Evolutionary conservation across 352 stramenopile species (phyloP).

Genomic region (Phytophthora idaei): DNA sequence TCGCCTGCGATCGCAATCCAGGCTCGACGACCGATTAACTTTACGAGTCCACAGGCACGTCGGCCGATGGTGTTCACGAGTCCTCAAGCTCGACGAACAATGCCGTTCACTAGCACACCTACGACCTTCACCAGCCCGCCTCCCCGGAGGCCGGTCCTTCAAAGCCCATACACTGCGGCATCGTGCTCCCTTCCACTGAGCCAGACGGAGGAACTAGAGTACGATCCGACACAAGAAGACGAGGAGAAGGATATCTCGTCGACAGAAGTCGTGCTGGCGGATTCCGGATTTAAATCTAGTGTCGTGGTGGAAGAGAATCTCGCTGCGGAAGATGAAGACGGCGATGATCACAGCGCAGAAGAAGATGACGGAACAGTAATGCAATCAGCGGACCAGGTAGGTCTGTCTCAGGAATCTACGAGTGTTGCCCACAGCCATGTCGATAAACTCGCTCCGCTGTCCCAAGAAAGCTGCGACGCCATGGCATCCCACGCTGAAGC

Average conservation of each 20-base stretch:
- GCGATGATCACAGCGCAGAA: conserved; percentile 8
- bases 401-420: conserved; percentile 33
- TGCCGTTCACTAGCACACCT: conserved; percentile 19
- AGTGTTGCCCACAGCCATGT: conserved; percentile 18
- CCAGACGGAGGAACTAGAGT: conserved; percentile 44
- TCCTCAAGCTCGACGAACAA: conserved; percentile 25
- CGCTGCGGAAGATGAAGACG: background rate
- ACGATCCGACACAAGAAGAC: conserved; percentile 29
- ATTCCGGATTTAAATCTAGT: background rate
- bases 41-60: conserved; percentile 33
- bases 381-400: conserved; percentile 18
- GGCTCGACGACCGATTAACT: conserved; percentile 26
- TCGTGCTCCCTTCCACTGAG: conserved; percentile 38
- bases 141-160: conserved; percentile 17
- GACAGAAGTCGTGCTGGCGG: background rate
- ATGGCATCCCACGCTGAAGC: conserved; percentile 13
- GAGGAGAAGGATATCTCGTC: conserved; percentile 14
- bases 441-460: conserved; percentile 31
- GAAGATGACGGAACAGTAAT: conserved; percentile 8
- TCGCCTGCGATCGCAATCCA: conserved; percentile 27
- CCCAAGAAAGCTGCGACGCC: conserved; percentile 34
- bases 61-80: conserved; percentile 33
- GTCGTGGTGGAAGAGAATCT: conserved; percentile 15
- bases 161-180: conserved; percentile 34
- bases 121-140: conserved; percentile 27